Evolutionary conservation across 768 basidiomycete genomes (phyloP), one percentile per base, ranked within the genome.

Genomic region (Aureoboletus auriporus): DNA sequence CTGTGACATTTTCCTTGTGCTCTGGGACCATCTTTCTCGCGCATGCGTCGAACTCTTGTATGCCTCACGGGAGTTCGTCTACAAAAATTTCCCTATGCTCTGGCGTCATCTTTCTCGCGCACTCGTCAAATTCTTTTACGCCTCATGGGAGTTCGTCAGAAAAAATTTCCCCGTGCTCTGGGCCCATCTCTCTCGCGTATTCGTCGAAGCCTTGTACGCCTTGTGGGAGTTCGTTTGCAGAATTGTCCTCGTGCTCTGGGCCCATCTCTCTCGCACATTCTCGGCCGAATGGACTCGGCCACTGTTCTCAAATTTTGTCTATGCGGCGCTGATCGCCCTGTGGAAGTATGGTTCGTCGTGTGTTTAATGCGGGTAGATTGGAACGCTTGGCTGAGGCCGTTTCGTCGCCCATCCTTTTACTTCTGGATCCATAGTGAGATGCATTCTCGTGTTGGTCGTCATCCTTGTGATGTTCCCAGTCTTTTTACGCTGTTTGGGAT

Each of bases 251-350:
- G 20, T 23, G 20, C 20, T 23, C 37, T 57, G 50, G 50, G 44
- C 38, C 49, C 38, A 20, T 35, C 2, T 58, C 27, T 34, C 33
- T 37, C 26, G 49, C 3, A 48, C 30, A 1, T 64, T 42, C 26
- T 47, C 11, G 51, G 30, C n/a, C 12, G 47, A 34, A 0, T 64
- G 61, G 58, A 51, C 55, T 0, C 58, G 38, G 16, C 62, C 62
- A 0, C 61, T 45, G 26, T 61, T 61, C 17, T 49, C 58, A 11
- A 47, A 50, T 23, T 23, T 23, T 23, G 20, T 23, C 20, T 4
- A 23, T 1, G 47, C 49, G 0, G 52, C 50, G 37, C 23, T 61
- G 29, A 45, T 51, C 14, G 45, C 11, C 33, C n/a, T 55, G 44
- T 17, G 9, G 38, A 38, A 50, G 5, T 58, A 58, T 9, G 52